Percentiles rank a stretch among this genome's conserved stretches.
phyloP scores from a whole-genome alignment of 208 protist genomes.

The Tritrichomonas foetus region DNA sequence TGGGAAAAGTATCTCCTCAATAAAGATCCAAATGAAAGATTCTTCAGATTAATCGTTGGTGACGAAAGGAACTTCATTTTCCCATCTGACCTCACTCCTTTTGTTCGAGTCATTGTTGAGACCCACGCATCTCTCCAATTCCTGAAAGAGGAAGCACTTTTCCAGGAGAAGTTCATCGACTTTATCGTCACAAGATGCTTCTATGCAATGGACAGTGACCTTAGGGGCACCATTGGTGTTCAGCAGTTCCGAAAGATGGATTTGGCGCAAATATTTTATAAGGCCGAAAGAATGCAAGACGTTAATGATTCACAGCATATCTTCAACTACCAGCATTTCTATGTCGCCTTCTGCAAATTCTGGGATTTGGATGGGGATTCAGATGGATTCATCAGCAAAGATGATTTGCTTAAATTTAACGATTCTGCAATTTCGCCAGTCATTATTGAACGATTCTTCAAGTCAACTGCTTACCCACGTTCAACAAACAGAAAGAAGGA shows the following conservation, averaged over 20 bases:
- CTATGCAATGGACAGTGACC: slow-evolving; percentile 25
- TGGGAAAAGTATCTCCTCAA: background rate
- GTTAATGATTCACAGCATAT: slow-evolving; percentile 21
- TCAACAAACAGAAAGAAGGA: background rate
- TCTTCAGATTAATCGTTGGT: background rate
- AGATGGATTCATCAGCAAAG: background rate
- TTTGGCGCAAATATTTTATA: background rate
- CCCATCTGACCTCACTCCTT: background rate
- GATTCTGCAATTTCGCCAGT: background rate
- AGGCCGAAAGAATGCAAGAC: background rate
- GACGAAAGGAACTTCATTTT: background rate
- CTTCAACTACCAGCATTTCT: slow-evolving; percentile 39
- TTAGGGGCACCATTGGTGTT: background rate
- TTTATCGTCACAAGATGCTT: slow-evolving; percentile 32
- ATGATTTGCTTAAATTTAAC: slow-evolving; percentile 29
- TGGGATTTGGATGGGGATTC: slow-evolving; percentile 25
- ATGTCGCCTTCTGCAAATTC: slow-evolving; percentile 37
- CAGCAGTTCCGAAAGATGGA: background rate
- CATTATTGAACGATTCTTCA: background rate
- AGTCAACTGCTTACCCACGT: background rate
- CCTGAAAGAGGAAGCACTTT: background rate
- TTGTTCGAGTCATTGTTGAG: background rate
- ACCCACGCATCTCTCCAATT: slow-evolving; percentile 7
- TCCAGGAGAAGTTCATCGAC: slow-evolving; percentile 22
- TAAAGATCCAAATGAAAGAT: slow-evolving; percentile 25